These are phyloP conservation scores for Ustilago cynodontis DNA, from an alignment of 1,284 basidiomycete genomes.

Conservation along the genomic window DNA sequence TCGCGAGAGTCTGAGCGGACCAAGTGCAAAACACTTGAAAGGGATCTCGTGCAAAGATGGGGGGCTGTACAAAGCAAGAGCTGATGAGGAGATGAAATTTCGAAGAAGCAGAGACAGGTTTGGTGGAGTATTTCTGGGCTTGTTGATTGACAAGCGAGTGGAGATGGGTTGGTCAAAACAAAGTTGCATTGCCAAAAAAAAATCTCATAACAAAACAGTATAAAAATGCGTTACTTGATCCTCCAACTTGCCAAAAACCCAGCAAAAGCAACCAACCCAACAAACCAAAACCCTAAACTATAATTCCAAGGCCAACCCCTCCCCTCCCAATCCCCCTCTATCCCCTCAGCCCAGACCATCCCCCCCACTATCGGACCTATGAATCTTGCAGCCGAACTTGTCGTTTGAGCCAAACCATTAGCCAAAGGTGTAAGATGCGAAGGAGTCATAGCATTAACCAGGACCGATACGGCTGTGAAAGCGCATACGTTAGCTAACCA, in stretches of 20 bases:
- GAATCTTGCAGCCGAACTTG: conserved; percentile 70
- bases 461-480: conserved; percentile 67
- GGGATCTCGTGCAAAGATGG: no score
- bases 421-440: conserved; percentile 70
- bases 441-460: conserved; percentile 71
- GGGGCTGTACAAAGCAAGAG: no score
- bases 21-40: no score
- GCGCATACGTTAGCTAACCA: conserved; percentile 70
- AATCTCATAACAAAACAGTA: no score
- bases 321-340: conserved; percentile 48
- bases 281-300: conserved; percentile 66
- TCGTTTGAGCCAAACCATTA: conserved; percentile 71
- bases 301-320: conserved; percentile 65
- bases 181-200: no score
- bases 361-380: conserved; percentile 70
- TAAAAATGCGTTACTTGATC: conserved; percentile 44
- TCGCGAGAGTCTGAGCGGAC: background rate
- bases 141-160: no score
- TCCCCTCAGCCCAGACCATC: conserved; percentile 65
- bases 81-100: no score
- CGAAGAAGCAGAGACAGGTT: no score
- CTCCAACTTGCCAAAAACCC: conserved; percentile 58
- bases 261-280: conserved; percentile 55
- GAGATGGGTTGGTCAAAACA: no score
- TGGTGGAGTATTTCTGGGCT: no score